Conservation (phyloP, 2,329 filamentous ascomycete genomes). For the Fusarium sp. region DNA sequence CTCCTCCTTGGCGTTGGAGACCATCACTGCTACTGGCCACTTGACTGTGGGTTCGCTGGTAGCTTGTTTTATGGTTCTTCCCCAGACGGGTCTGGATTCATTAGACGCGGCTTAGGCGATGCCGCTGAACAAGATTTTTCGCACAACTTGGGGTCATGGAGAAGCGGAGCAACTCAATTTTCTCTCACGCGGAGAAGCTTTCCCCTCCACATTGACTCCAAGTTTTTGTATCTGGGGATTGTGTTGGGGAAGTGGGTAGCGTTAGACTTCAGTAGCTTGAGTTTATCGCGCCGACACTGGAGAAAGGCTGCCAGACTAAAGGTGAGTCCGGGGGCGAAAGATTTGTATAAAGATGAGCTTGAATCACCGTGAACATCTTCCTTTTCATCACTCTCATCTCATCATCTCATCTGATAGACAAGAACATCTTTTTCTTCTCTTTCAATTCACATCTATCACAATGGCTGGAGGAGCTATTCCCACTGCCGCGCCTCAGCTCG, state of each 20-base stretch:
- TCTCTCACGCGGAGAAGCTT: not conserved
- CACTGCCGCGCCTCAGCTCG: constrained; percentile 37
- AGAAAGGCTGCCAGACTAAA: not conserved
- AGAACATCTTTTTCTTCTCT: constrained; percentile 4
- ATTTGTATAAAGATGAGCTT: constrained; percentile 36
- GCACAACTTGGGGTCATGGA: constrained; percentile 14
- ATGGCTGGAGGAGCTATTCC: constrained; percentile 44
- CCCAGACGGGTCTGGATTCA: constrained; percentile 30
- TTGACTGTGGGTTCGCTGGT: not conserved
- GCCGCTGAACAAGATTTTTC: constrained; percentile 15
- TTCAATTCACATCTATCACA: constrained; percentile 9
- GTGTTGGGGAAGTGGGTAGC: constrained; percentile 36
- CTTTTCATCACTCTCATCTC: constrained; percentile 23
- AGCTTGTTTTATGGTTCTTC: constrained; percentile 42
- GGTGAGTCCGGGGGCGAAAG: not conserved
- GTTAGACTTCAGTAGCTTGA: not conserved
- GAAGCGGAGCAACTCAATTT: constrained; percentile 12
- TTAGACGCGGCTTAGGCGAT: constrained; percentile 15
- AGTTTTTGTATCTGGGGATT: constrained; percentile 25
- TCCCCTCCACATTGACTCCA: constrained; percentile 23
- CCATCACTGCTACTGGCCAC: not conserved
- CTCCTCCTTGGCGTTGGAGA: not conserved
- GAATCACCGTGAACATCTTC: not conserved
- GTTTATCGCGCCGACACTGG: constrained; percentile 7
- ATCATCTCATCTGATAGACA: constrained; percentile 12